These are phyloP conservation scores for Agrocybe praecox DNA, from an alignment of 768 basidiomycete species.

Conservation along the genomic window DNA sequence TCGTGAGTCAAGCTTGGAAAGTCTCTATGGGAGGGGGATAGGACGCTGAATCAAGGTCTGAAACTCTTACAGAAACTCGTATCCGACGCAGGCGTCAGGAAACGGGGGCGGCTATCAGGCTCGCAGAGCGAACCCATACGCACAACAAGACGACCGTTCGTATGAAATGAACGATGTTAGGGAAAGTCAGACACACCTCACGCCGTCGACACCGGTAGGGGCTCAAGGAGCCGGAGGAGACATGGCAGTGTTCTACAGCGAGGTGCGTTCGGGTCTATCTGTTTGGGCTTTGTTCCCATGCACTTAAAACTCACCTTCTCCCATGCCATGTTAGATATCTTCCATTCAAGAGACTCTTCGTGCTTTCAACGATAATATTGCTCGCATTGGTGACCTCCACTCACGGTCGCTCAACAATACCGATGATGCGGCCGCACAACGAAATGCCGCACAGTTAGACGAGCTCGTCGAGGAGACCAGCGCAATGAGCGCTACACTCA, in stretches of 20 bases:
- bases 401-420: slow-evolving; percentile 75
- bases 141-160: slow-evolving; percentile 60
- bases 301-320: not conserved
- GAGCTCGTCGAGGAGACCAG: slow-evolving; percentile 75
- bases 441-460: slow-evolving; percentile 63
- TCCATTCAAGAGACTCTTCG: slow-evolving; percentile 72
- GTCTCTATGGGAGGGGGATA: not conserved
- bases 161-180: slow-evolving; percentile 78
- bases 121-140: slow-evolving; percentile 64
- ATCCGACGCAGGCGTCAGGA: slow-evolving; percentile 68
- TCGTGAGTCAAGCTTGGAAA: slow-evolving; percentile 40
- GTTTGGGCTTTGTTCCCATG: not conserved
- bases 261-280: slow-evolving; percentile 42
- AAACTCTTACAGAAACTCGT: slow-evolving; percentile 47
- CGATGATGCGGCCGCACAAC: slow-evolving; percentile 67
- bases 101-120: slow-evolving; percentile 44
- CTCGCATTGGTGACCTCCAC: slow-evolving; percentile 71
- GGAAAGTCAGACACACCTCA: slow-evolving; percentile 55
- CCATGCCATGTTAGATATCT: slow-evolving; percentile 53
- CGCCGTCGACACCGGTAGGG: slow-evolving; percentile 29
- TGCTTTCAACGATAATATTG: slow-evolving; percentile 69
- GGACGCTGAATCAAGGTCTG: not conserved
- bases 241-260: slow-evolving; percentile 75
- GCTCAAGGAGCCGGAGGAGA: slow-evolving; percentile 42
- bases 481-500: slow-evolving; percentile 66